Evolutionary conservation across 331 rosid species (phyloP).

Genomic region (Acacia concinna): DNA sequence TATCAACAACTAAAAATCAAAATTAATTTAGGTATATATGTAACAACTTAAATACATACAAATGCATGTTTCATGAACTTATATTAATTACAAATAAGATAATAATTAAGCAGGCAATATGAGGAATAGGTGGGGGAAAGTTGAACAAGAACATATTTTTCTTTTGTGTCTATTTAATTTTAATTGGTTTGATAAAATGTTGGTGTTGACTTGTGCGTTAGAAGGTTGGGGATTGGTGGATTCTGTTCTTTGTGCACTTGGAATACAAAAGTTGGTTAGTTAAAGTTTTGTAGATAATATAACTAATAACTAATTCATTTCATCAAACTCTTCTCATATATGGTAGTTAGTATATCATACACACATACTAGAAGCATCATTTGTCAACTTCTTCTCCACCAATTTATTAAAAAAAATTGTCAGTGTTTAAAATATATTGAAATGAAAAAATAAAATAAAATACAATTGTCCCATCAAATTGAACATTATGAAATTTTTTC

Average conservation of each 20-base stretch:
- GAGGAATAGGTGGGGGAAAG: slow-evolving; percentile 14
- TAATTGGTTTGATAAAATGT: background rate
- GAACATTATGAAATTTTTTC: background rate
- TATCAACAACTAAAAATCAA: background rate
- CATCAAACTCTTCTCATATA: background rate
- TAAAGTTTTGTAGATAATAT: slow-evolving; percentile 16
- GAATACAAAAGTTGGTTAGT: slow-evolving; percentile 29
- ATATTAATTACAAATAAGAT: background rate
- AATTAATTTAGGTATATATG: background rate
- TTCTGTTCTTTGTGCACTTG: slow-evolving; percentile 14
- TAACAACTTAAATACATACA: background rate
- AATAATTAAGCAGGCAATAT: slow-evolving; percentile 16
- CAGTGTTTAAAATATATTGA: background rate
- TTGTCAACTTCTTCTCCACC: slow-evolving; percentile 21
- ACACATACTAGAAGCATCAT: background rate
- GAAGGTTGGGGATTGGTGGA: slow-evolving; percentile 39
- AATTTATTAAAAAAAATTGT: background rate
- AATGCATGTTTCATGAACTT: background rate
- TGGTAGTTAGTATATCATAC: slow-evolving; percentile 1
- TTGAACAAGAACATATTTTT: slow-evolving; percentile 4
- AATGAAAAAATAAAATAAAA: background rate
- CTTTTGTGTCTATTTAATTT: background rate
- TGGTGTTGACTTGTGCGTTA: slow-evolving; percentile 25
- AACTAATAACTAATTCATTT: slow-evolving; percentile 10
- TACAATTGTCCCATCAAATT: background rate